Evolutionary conservation across 345 rosid genomes (phyloP), one percentile per base, ranked within the genome.

Genomic region (Carallia brachiata): DNA sequence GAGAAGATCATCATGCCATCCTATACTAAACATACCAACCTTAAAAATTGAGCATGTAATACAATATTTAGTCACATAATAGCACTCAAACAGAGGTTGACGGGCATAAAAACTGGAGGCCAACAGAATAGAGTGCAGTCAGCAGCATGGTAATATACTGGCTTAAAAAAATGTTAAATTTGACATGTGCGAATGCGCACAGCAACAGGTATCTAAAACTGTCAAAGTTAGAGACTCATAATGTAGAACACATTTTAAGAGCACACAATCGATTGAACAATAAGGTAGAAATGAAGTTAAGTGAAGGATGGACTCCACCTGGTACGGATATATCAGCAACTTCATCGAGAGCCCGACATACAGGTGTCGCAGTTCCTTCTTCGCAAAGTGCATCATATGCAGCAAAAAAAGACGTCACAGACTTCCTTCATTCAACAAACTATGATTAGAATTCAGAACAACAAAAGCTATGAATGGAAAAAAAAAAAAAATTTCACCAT

Each of bases 341-440:
- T 81, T 94, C 97, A 81, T 89, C 86, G 23, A 95, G 97, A 78
- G 96, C 93, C 73, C 79, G 81, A 74, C 97, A 95, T n/a, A 95
- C 97, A 71, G 97, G 71, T 61, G 89, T 87, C 65, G 99, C 91
- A 44, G 86, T 89, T 75, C 97, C 99, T 86, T 95, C 99, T 80
- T 95, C 99, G 56, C 92, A 92, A 5, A 95, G 87, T 4, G 89
- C 92, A 83, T 95, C 99, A 80, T 79, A 92, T 3, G 91, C 85
- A 61, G 87, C 88, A 64, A 95, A 95, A 79, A 95, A 92, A 19
- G 96, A 83, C 39, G 93, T 64, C 48, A 75, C 97, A 13, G 99
- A 87, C 80, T 90, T 90, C 90, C 99, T 95, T 76, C 75, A 86
- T 74, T 32, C 59, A 52, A n/a, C 62, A 18, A 70, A 60, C 16